Base-by-base conservation (phyloP, 352 stramenopile genomes). In the Globisporangium barbulae region DNA sequence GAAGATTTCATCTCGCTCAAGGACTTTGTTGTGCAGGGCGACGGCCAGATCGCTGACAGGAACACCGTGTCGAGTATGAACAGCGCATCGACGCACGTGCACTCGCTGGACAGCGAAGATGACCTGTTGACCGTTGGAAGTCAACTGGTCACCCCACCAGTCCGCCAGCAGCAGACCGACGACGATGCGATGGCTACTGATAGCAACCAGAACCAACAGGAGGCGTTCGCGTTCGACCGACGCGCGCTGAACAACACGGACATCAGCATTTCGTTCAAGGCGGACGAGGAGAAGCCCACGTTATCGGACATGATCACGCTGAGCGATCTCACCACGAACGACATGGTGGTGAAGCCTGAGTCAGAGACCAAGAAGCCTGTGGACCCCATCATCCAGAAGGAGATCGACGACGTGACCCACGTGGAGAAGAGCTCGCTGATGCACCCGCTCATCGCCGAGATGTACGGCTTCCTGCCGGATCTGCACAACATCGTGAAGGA, bases 401-500 rank as follows among this genome's bases (percentile, higher is more conserved):
- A 78, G 37, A 44, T 62, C 21, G 53, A 73, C 12, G 63, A 72
- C 37, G 53, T 64, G 49, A 62, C 52, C 17, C 57, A 64, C 49
- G 47, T 63, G n/a, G 52, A 71, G 53, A 52, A 41, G n/a, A 69
- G 62, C 28, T 76, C 78, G 53, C 50, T 85, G 25, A 68, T 68
- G 41, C 79, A 92, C 60, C 71, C 78, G 10, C 57, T 88, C 7
- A 74, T 92, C 50, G 75, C 81, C 8, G 61, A 78, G 22, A 68
- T 89, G 25, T 92, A 85, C 57, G 61, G 65, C 35, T 65, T 67
- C 0, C 60, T 75, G 3, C 78, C 61, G 0, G 83, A 92, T 53
- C 68, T 92, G 35, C 72, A 83, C 50, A 60, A 75, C 41, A 67
- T 90, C 33, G 70, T 88, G 12, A 82, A 79, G 63, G 78, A 85